Conservation (phyloP, 176 grass and related monocot genomes). For the Aechmea fasciata region DNA sequence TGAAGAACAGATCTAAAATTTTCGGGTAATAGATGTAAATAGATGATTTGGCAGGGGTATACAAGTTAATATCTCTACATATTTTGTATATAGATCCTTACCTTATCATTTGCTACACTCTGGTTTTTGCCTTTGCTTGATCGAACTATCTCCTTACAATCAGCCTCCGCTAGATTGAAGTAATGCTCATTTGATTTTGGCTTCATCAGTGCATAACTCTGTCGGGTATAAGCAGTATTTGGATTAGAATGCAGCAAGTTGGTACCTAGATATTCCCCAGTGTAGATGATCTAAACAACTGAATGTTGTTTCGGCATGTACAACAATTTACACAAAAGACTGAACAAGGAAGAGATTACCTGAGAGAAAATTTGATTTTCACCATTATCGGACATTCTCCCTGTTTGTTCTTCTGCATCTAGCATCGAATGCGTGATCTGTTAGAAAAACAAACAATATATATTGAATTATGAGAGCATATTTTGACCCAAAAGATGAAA, state of each 20-base stretch:
- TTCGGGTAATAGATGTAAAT: neutral
- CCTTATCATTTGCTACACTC: neutral
- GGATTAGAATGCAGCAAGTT: neutral
- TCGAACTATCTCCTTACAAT: neutral
- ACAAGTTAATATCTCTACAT: neutral
- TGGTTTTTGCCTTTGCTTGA: neutral
- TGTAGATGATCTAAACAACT: neutral
- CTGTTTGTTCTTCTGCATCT: neutral
- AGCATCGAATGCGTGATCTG: neutral
- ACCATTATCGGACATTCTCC: neutral
- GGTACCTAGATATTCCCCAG: neutral
- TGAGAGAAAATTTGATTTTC: neutral
- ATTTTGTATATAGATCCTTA: neutral
- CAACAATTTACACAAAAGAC: constrained; percentile 1
- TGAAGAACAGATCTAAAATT: neutral
- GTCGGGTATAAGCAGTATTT: neutral
- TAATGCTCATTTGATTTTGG: neutral
- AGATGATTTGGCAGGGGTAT: neutral
- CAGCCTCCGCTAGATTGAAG: neutral
- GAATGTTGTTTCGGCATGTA: neutral
- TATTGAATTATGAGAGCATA: neutral
- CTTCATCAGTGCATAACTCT: neutral
- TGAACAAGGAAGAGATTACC: neutral
- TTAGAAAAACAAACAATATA: neutral
- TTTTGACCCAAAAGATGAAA: constrained; percentile 1